Conservation (phyloP, 305 asterid genomes). For the Striga hermonthica region DNA sequence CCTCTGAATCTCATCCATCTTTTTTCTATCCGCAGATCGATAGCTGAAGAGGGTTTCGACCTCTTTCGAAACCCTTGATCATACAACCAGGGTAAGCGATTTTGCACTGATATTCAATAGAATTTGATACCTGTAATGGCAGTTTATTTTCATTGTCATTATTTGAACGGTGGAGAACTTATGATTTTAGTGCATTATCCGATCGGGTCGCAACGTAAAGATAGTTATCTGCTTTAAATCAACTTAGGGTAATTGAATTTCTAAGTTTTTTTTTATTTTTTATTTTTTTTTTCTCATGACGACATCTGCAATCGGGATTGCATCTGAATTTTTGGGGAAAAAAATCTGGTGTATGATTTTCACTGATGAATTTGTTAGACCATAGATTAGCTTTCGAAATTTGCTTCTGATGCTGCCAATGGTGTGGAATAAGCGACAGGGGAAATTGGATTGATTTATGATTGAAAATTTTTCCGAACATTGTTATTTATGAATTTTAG, state of each 20-base stretch:
- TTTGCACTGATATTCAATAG: background rate
- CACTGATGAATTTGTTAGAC: slow-evolving; percentile 6
- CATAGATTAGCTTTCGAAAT: background rate
- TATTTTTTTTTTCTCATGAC: background rate
- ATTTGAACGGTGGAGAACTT: slow-evolving; percentile 2
- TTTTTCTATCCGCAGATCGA: slow-evolving; percentile 17
- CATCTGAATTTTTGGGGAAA: slow-evolving; percentile 11
- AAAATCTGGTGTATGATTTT: background rate
- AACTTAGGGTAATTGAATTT: background rate
- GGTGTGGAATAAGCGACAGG: slow-evolving; percentile 6
- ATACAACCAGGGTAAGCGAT: slow-evolving; percentile 28
- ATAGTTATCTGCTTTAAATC: background rate
- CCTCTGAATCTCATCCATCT: background rate
- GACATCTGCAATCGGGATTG: background rate
- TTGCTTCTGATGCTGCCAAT: slow-evolving; percentile 2
- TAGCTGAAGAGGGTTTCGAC: slow-evolving; percentile 11
- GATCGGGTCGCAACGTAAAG: background rate
- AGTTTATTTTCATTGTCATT: background rate
- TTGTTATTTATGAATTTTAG: slow-evolving; percentile 4
- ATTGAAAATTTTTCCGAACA: background rate
- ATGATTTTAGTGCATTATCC: background rate
- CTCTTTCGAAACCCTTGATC: slow-evolving; percentile 21
- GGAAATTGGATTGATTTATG: slow-evolving; percentile 6
- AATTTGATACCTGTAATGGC: background rate
- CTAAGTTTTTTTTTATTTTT: slow-evolving; percentile 15